These are phyloP conservation scores for sweet orange (Citrus sinensis) DNA, from an alignment of 345 rosid species.

Conservation along the genomic window DNA sequence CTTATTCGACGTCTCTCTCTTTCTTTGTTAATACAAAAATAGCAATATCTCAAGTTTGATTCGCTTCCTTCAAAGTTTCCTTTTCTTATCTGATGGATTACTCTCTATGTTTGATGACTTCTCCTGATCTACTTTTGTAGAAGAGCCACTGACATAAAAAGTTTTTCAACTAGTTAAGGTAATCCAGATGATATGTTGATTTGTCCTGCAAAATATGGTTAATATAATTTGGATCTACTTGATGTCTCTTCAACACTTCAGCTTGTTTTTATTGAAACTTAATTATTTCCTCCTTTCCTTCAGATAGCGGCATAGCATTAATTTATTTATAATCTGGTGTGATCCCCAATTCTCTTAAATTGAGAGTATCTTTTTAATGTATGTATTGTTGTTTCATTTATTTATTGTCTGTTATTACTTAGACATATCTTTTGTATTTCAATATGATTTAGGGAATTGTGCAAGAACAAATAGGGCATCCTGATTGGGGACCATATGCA, in stretches of 20 bases:
- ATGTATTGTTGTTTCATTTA: neutral
- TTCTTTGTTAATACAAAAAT: no score
- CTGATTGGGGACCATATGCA: slow-evolving; percentile 91
- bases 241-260: neutral
- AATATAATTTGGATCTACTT: neutral
- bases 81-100: no score
- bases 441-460: slow-evolving; percentile 59
- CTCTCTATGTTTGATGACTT: neutral
- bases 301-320: neutral
- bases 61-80: no score
- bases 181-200: neutral
- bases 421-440: slow-evolving; percentile 19
- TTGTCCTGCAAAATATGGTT: neutral
- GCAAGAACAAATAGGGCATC: slow-evolving; percentile 83
- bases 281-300: neutral
- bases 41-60: no score
- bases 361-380: neutral
- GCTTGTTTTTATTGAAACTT: neutral
- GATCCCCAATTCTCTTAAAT: neutral
- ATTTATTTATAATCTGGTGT: neutral
- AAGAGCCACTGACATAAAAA: neutral
- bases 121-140: neutral
- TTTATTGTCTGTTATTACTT: slow-evolving; percentile 1
- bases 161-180: neutral
- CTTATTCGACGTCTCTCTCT: no score